Base-by-base conservation (phyloP, 176 grass and related monocot species). In the Saccharum officinarum region DNA sequence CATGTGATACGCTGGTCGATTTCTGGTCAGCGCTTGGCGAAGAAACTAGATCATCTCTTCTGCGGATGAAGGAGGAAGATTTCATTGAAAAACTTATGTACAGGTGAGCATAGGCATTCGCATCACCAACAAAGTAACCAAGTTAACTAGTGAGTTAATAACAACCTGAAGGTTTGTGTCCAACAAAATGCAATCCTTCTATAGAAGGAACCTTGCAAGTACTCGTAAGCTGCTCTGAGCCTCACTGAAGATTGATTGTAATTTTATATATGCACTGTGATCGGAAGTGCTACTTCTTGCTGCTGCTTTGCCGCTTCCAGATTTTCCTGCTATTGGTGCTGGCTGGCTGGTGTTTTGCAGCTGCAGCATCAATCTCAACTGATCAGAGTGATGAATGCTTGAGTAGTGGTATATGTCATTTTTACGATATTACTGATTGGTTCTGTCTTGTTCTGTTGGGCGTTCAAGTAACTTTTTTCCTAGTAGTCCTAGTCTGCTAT, bases 31-130 rank as follows among this genome's bases (percentile, higher is more conserved):
- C 97, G 8, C 71, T 98, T 41, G 87, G 93, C 69, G 91, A 95
- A 61, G 97, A 95, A 87, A 98, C 97, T 67, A 94, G 91, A 85
- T 91, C 72, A 64, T 95, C 93, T 79, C 93, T 98, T 86, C 75
- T 98, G 77, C 83, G 75, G 81, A 95, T 98, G 93, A 95, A 95
- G 81, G 97, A 98, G 86, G 97, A 95, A 64, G 97, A 98, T 89
- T 98, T 98, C 81, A 94, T 98, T 44, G 97, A 98, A 82, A 92
- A 85, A 73, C 91, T 98, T 81, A 94, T 98, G 93, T 92, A 91
- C 74, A 95, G 97, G 97, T 98, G 75, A 90, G 74, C 62, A 59
- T 41, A 67, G 45, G 57, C 42, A 57, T 86, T 90, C 20, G 44
- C 31, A 12, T 50, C 59, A 68, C 42, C 28, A 45, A 79, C 28